Percentiles rank a stretch among this genome's conserved stretches.
Evolutionary conservation across 306 rosid species (phyloP).

Genomic region (Begonia fuchsioides): DNA sequence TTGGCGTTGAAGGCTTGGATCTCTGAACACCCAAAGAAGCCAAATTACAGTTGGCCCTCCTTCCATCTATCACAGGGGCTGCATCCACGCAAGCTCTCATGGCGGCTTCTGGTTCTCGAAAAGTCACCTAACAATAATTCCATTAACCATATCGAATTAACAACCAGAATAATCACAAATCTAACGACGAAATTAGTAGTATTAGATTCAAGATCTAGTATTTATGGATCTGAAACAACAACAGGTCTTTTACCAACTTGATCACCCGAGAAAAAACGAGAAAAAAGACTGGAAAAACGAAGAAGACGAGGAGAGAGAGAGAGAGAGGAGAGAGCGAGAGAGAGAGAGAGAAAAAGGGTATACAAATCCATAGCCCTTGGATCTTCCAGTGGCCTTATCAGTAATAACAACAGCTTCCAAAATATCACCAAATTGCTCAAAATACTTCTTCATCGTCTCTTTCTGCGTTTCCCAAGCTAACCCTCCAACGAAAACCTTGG

Average conservation of each 20-base stretch:
- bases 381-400: slow-evolving; percentile 95
- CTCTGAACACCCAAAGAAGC: slow-evolving; percentile 98
- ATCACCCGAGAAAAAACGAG: too few species aligned
- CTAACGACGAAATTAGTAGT: too few species aligned
- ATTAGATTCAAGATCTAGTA: too few species aligned
- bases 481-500: slow-evolving; percentile 94
- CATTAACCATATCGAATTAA: not conserved
- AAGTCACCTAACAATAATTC: slow-evolving; percentile 46
- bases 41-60: slow-evolving; percentile 93
- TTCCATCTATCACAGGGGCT: slow-evolving; percentile 88
- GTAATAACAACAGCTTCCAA: slow-evolving; percentile 99
- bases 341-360: slow-evolving; percentile 1
- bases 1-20: slow-evolving; percentile 98
- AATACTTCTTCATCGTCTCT: slow-evolving; percentile 93
- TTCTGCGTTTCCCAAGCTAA: slow-evolving; percentile 99
- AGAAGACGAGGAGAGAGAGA: too few species aligned
- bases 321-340: not conserved
- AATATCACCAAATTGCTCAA: slow-evolving; percentile 96
- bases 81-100: slow-evolving; percentile 99
- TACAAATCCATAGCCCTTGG: slow-evolving; percentile 99
- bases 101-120: slow-evolving; percentile 84
- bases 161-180: too few species aligned
- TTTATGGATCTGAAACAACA: too few species aligned
- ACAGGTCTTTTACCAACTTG: too few species aligned
- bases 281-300: too few species aligned